phyloP scores from a whole-genome alignment of 169 alveolate genomes.

The Plasmodium billcollinsi region DNA sequence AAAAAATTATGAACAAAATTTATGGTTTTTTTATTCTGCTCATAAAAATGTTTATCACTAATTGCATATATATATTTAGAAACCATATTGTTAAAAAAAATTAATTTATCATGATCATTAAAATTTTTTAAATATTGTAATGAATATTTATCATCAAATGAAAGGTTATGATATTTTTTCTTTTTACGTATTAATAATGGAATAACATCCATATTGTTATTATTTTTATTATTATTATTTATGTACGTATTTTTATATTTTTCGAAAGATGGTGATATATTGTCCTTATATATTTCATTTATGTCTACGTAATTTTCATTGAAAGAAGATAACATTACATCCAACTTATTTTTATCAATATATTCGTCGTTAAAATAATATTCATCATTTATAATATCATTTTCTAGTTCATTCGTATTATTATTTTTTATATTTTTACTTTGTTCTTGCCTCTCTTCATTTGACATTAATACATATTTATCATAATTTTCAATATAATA shows the following conservation, averaged over 20 bases:
- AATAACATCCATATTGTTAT: background rate
- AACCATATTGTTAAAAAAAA: conserved; percentile 29
- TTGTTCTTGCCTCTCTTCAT: too few relatives aligned
- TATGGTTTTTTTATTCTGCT: conserved; percentile 6
- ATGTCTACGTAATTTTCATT: too few relatives aligned
- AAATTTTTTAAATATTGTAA: conserved; percentile 18
- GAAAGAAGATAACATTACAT: background rate
- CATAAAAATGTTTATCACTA: conserved; percentile 24
- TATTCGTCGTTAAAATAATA: background rate
- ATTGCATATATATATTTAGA: conserved; percentile 12
- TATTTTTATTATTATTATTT: background rate
- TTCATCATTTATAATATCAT: background rate
- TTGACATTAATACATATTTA: background rate
- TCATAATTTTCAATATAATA: conserved; percentile 8
- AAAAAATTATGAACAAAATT: conserved; percentile 66
- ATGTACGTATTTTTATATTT: background rate
- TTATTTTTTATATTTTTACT: background rate
- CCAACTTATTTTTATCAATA: background rate
- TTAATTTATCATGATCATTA: conserved; percentile 62
- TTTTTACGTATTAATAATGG: background rate
- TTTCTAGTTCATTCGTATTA: background rate
- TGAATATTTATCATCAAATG: background rate
- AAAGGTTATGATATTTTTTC: conserved; percentile 1
- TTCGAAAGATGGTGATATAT: too few relatives aligned
- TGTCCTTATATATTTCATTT: too few relatives aligned